These are phyloP conservation scores for Pichia sp. DNA, from an alignment of 1,139 yeast genomes.

Conservation along the genomic window DNA sequence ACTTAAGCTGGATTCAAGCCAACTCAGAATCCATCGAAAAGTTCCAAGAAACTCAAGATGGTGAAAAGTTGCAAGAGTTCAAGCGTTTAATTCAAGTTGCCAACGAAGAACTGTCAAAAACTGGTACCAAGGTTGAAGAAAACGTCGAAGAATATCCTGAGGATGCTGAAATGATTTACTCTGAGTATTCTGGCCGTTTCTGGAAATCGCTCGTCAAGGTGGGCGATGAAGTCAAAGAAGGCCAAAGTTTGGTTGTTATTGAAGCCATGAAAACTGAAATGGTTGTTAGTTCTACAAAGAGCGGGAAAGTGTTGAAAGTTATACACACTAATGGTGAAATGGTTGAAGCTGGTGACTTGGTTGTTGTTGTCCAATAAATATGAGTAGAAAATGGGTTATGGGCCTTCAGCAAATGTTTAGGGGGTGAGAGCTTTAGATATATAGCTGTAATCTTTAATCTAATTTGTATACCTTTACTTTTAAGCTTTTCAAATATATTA, in stretches of 20 bases:
- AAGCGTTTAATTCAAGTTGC: conserved; percentile 77
- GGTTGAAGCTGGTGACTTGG: conserved; percentile 94
- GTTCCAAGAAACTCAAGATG: conserved; percentile 64
- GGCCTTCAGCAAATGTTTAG: neutral
- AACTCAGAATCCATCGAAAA: conserved; percentile 68
- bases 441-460: neutral
- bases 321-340: conserved; percentile 85
- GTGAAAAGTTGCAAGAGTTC: conserved; percentile 80
- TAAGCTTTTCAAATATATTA: neutral
- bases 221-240: conserved; percentile 71
- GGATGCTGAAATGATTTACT: conserved; percentile 76
- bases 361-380: conserved; percentile 58
- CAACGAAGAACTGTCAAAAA: conserved; percentile 64
- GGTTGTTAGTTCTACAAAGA: conserved; percentile 69
- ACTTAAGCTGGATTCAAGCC: conserved; percentile 70
- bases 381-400: too few species aligned
- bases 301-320: conserved; percentile 75
- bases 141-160: conserved; percentile 60
- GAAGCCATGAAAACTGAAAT: conserved; percentile 99
- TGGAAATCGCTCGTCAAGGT: conserved; percentile 86
- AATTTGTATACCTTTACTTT: neutral
- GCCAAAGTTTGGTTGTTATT: conserved; percentile 79
- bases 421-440: conserved; percentile 17
- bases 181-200: conserved; percentile 93
- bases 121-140: conserved; percentile 37